Evolutionary conservation across 73 alveolate species (phyloP).

Genomic region (Durusdinium trenchii): DNA sequence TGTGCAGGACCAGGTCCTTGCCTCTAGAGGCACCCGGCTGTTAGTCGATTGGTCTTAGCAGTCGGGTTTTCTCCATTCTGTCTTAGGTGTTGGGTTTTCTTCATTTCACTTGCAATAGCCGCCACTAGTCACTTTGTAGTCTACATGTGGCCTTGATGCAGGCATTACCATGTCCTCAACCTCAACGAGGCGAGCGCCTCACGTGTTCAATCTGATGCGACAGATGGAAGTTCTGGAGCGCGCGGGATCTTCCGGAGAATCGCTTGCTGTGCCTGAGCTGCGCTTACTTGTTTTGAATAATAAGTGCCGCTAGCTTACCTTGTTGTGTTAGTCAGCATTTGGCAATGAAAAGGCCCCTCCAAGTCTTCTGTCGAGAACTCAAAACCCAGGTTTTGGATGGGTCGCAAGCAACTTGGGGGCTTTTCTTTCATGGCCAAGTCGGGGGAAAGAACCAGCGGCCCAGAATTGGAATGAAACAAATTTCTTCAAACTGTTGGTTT

Average conservation of each 20-base stretch:
- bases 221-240: not conserved
- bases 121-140: no score
- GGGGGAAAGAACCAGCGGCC: not conserved
- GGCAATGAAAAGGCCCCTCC: not conserved
- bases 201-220: not conserved
- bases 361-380: not conserved
- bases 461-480: not conserved
- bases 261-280: not conserved
- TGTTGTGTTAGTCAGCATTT: not conserved
- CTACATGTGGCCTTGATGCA: not conserved
- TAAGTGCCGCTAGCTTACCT: not conserved
- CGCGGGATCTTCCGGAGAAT: not conserved
- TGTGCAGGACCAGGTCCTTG: not conserved
- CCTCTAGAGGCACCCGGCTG: not conserved
- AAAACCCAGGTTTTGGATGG: no score
- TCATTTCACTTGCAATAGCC: no score
- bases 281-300: not conserved
- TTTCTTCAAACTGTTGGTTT: not conserved
- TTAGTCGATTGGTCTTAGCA: no score
- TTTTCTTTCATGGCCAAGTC: not conserved
- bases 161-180: not conserved
- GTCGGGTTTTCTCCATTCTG: no score
- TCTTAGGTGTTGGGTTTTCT: no score
- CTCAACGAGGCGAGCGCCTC: not conserved
- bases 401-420: no score